phyloP scores from a whole-genome alignment of 306 rosid species.

The peach (Prunus persica) region Prunus_persica_NCBIv2 NC_034013.1:13023501-13024000 shows the following conservation, averaged over 20 bases:
- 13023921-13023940: conserved; percentile 21
- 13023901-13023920: conserved; percentile 40
- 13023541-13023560: conserved; percentile 31
- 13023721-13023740: conserved; percentile 51
- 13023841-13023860: conserved; percentile 56
- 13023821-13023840: conserved; percentile 69
- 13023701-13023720: conserved; percentile 66
- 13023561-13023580: conserved; percentile 53
- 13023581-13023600: conserved; percentile 48
- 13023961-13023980: conserved; percentile 20
- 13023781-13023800: conserved; percentile 56
- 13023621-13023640: conserved; percentile 78
- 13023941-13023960: conserved; percentile 26
- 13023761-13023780: conserved; percentile 38
- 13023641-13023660: conserved; percentile 46
- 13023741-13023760: conserved; percentile 29
- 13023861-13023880: conserved; percentile 38
- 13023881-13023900: conserved; percentile 56
- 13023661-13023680: conserved; percentile 52
- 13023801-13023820: conserved; percentile 34
- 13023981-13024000: conserved; percentile 5
- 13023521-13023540: conserved; percentile 76
- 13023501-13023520: conserved; percentile 65
- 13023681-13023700: conserved; percentile 67
- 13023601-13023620: conserved; percentile 53